Conservation (phyloP, 371 early-diverging fungal genomes). For the Conidiobolus incongruus region DNA sequence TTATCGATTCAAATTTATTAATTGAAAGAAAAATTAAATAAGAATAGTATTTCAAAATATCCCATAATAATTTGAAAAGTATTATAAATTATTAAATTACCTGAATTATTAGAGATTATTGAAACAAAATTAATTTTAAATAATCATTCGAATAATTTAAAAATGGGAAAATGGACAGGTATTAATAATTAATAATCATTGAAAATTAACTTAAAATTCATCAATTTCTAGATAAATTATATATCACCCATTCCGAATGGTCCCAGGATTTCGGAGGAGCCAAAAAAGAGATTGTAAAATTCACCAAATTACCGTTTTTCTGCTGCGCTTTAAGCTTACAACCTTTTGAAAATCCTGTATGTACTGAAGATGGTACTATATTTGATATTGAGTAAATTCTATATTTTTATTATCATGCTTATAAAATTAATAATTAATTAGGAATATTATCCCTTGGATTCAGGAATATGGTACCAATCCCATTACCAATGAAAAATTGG, state of each 20-base stretch:
- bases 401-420: background rate
- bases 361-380: slow-evolving; percentile 64
- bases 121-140: too few species aligned
- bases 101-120: too few species aligned
- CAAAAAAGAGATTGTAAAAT: slow-evolving; percentile 28
- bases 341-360: slow-evolving; percentile 72
- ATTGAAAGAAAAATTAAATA: too few species aligned
- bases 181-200: too few species aligned
- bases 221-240: slow-evolving; percentile 23
- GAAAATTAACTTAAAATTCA: too few species aligned
- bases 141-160: too few species aligned
- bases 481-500: slow-evolving; percentile 60
- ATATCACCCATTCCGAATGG: slow-evolving; percentile 83
- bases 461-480: slow-evolving; percentile 73
- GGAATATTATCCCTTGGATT: slow-evolving; percentile 66
- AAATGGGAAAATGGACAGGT: too few species aligned
- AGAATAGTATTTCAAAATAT: too few species aligned
- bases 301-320: slow-evolving; percentile 56
- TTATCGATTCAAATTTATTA: too few species aligned
- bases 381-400: slow-evolving; percentile 44
- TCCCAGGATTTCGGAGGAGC: slow-evolving; percentile 52
- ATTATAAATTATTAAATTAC: too few species aligned
- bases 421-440: too few species aligned
- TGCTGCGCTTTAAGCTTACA: slow-evolving; percentile 70
- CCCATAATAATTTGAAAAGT: too few species aligned